These are phyloP conservation scores for Schizophyllum amplum DNA, from an alignment of 1,284 basidiomycete genomes.

Conservation along the genomic window DNA sequence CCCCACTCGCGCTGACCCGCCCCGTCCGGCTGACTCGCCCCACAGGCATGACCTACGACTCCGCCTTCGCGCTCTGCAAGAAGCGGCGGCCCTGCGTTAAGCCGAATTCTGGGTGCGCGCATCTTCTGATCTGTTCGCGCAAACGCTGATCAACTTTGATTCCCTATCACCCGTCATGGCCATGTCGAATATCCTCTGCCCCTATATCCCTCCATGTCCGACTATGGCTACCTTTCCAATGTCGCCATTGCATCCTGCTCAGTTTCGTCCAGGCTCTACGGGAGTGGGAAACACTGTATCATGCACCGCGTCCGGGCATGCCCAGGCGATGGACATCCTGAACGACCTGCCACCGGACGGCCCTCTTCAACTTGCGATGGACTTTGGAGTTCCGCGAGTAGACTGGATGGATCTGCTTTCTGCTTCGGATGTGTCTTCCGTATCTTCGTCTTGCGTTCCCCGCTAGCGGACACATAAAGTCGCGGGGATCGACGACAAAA, in stretches of 20 bases:
- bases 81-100: slow-evolving; percentile 61
- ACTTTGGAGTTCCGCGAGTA: no score
- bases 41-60: slow-evolving; percentile 53
- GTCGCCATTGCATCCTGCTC: background rate
- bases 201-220: background rate
- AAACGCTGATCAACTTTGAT: background rate
- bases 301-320: slow-evolving; percentile 1
- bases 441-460: no score
- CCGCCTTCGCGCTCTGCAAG: slow-evolving; percentile 48
- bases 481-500: no score
- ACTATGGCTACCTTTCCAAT: background rate
- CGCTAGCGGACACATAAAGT: no score
- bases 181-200: no score
- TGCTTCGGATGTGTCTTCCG: no score
- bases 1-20: background rate
- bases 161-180: background rate
- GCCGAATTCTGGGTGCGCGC: slow-evolving; percentile 47
- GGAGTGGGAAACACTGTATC: slow-evolving; percentile 37
- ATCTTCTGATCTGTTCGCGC: background rate
- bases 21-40: background rate
- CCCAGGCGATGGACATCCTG: slow-evolving; percentile 11
- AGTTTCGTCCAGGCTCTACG: slow-evolving; percentile 40
- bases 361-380: no score
- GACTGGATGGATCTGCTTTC: no score
- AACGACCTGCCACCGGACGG: no score